Evolutionary conservation across 2,329 filamentous ascomycete genomes (phyloP).

Genomic region (Fusarium sp.): DNA sequence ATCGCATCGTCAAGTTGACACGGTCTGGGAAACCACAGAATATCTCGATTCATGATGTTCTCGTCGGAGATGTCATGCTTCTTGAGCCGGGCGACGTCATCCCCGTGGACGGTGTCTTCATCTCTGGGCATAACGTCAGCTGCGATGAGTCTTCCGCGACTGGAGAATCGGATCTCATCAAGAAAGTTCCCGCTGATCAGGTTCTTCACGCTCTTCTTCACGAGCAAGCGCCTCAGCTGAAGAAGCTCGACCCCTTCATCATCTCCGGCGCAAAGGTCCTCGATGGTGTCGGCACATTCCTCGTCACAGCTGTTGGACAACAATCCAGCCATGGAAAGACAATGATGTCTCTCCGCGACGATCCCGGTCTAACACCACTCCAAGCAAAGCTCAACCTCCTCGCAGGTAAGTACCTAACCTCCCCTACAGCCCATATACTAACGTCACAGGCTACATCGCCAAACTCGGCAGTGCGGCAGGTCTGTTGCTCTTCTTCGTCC

Average conservation of each 20-base stretch:
- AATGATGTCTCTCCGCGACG: slow-evolving; percentile 65
- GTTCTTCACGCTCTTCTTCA: slow-evolving; percentile 63
- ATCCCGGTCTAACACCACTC: slow-evolving; percentile 63
- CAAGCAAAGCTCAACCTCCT: slow-evolving; percentile 61
- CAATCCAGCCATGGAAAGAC: slow-evolving; percentile 65
- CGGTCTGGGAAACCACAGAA: slow-evolving; percentile 72
- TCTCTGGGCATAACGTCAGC: slow-evolving; percentile 62
- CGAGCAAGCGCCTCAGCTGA: slow-evolving; percentile 57
- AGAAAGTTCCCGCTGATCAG: slow-evolving; percentile 71
- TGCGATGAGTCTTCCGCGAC: slow-evolving; percentile 80
- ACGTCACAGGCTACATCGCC: slow-evolving; percentile 44
- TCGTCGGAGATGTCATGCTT: slow-evolving; percentile 76
- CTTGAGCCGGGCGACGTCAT: slow-evolving; percentile 76
- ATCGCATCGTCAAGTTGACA: slow-evolving; percentile 72
- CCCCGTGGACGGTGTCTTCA: slow-evolving; percentile 76
- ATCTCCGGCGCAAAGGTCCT: slow-evolving; percentile 66
- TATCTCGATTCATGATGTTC: slow-evolving; percentile 73
- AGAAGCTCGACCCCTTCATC: slow-evolving; percentile 73
- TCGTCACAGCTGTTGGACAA: slow-evolving; percentile 64
- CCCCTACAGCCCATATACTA: not conserved
- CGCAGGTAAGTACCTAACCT: slow-evolving; percentile 19
- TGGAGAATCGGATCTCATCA: slow-evolving; percentile 77
- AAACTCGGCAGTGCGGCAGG: slow-evolving; percentile 71
- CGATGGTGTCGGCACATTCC: slow-evolving; percentile 64
- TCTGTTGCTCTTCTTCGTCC: slow-evolving; percentile 77